phyloP scores from a whole-genome alignment of 257 asterid species.

The Anisodus acutangulus region DNA sequence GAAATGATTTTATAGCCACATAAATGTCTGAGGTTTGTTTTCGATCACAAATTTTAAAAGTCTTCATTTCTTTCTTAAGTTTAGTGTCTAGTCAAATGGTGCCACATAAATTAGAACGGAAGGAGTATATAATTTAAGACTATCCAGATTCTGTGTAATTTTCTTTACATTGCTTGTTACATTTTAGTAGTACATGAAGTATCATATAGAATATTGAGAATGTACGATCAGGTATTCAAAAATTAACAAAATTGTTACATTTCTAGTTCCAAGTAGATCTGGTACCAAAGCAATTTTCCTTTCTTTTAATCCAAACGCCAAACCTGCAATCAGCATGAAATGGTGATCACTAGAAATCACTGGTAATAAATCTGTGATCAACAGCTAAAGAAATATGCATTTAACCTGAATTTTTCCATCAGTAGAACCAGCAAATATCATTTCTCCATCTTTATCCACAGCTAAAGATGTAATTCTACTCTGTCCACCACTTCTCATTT shows the following conservation, averaged over 20 bases:
- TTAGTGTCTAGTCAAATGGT: no score
- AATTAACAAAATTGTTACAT: neutral
- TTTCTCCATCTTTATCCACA: slow-evolving; percentile 62
- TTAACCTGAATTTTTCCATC: slow-evolving; percentile 79
- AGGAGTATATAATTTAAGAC: no score
- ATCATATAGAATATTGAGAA: neutral
- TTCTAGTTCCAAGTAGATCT: neutral
- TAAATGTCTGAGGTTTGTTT: no score
- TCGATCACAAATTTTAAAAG: no score
- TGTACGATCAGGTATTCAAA: neutral
- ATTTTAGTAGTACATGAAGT: neutral
- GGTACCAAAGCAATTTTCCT: neutral
- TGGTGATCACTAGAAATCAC: neutral
- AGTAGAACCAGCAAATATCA: slow-evolving; percentile 69
- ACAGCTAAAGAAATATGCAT: neutral
- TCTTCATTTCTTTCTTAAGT: no score
- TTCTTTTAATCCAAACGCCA: slow-evolving; percentile 34
- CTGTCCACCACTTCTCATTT: slow-evolving; percentile 46
- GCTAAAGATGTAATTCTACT: slow-evolving; percentile 52
- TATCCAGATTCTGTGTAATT: no score
- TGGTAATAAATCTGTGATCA: neutral
- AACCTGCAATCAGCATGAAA: slow-evolving; percentile 30
- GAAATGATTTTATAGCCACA: no score
- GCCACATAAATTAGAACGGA: no score
- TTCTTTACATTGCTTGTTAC: neutral